Evolutionary conservation across 352 stramenopile species (phyloP).

Genomic region (Phytopythium delawarense): DNA sequence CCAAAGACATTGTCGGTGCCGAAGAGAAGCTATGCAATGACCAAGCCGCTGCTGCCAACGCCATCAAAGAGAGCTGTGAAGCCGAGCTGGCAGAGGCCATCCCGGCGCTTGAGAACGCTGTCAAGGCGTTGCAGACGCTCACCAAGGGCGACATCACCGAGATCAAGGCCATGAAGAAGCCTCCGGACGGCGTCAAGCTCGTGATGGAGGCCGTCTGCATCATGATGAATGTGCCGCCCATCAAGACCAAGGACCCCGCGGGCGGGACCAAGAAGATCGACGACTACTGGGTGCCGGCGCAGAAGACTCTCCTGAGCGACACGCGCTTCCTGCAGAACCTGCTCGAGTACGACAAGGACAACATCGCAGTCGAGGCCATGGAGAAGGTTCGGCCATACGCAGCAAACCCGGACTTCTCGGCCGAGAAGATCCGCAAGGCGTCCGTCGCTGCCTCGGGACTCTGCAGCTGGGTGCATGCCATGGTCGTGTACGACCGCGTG

Average conservation of each 20-base stretch:
- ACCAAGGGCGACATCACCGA: conserved; percentile 94
- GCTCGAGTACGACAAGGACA: conserved; percentile 95
- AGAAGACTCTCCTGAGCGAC: conserved; percentile 92
- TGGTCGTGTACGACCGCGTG: conserved; percentile 95
- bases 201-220: conserved; percentile 95
- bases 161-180: conserved; percentile 97
- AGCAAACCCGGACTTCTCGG: conserved; percentile 88
- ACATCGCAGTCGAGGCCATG: conserved; percentile 90
- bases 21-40: conserved; percentile 87
- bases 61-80: conserved; percentile 91
- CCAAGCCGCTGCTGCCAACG: conserved; percentile 83
- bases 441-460: conserved; percentile 92
- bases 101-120: conserved; percentile 87
- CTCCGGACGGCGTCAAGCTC: conserved; percentile 91
- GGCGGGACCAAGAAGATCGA: conserved; percentile 91
- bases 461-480: conserved; percentile 95
- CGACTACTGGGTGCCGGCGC: conserved; percentile 92
- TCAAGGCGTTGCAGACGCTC: conserved; percentile 91
- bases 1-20: conserved; percentile 74
- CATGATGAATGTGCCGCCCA: conserved; percentile 91
- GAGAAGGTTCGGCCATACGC: conserved; percentile 86
- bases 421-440: conserved; percentile 93
- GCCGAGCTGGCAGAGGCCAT: conserved; percentile 91
- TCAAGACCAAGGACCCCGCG: conserved; percentile 92
- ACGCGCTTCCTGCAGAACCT: conserved; percentile 92